Conservation (phyloP, 805 yeast species). For the Ogataea degrootiae region DNA sequence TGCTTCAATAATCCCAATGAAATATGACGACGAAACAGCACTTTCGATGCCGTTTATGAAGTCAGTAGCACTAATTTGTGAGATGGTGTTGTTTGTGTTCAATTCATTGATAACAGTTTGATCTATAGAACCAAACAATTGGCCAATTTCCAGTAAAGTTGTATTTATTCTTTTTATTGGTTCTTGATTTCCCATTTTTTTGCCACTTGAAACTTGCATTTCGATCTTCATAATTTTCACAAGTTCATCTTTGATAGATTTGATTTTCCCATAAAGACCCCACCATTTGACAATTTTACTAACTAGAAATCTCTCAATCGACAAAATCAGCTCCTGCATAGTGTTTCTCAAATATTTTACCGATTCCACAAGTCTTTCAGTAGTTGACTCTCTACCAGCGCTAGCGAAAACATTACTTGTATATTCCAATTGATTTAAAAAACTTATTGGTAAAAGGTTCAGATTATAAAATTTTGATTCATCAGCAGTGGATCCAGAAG, state of each 20-base stretch:
- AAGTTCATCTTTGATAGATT: conserved; percentile 31
- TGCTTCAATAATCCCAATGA: conserved; percentile 42
- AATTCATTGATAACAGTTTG: conserved; percentile 6
- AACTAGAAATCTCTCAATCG: conserved; percentile 30
- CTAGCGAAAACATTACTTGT: conserved; percentile 3
- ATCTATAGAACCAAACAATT: conserved; percentile 12
- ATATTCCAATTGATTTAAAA: background rate
- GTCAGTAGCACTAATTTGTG: conserved; percentile 6
- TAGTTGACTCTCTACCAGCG: conserved; percentile 2
- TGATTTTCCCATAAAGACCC: conserved; percentile 37
- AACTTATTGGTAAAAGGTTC: conserved; percentile 5
- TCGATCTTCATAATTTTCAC: conserved; percentile 15
- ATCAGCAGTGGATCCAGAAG: conserved; percentile 7
- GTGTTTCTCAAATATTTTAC: conserved; percentile 13
- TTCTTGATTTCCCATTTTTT: background rate
- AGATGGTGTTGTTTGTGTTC: conserved; percentile 5
- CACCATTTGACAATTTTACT: conserved; percentile 41
- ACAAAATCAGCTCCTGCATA: conserved; percentile 25
- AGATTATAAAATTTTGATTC: conserved; percentile 4
- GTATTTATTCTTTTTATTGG: conserved; percentile 5
- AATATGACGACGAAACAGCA: conserved; percentile 8
- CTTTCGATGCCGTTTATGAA: background rate
- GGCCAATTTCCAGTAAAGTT: conserved; percentile 10
- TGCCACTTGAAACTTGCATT: conserved; percentile 2
- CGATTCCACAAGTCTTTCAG: conserved; percentile 12